Conservation (phyloP, 371 early-diverging fungal species). For the Apophysomyces trapeziformis region DNA sequence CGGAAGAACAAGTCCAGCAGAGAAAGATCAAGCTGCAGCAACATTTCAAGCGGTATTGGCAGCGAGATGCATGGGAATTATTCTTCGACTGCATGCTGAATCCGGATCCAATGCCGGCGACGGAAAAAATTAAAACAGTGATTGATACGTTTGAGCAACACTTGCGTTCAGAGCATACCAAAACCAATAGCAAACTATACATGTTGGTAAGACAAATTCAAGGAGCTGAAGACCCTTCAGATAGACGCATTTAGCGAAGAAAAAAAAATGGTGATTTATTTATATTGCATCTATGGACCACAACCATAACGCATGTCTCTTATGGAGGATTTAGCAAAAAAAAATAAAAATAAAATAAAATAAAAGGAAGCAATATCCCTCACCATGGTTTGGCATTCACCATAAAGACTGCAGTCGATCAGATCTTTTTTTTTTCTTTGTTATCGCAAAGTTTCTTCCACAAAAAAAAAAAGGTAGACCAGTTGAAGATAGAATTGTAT, state of each 20-base stretch:
- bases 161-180: neutral
- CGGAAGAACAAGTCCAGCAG: conserved; percentile 9
- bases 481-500: too few species aligned
- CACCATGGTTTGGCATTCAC: too few species aligned
- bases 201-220: neutral
- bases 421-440: too few species aligned
- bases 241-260: neutral
- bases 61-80: conserved; percentile 31
- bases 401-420: too few species aligned
- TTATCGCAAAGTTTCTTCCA: too few species aligned
- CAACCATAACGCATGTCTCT: too few species aligned
- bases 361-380: too few species aligned
- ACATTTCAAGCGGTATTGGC: conserved; percentile 50
- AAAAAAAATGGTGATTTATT: neutral
- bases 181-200: neutral
- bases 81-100: conserved; percentile 46
- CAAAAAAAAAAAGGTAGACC: too few species aligned
- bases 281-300: too few species aligned
- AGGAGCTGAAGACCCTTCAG: neutral
- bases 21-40: conserved; percentile 15
- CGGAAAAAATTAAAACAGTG: neutral
- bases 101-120: conserved; percentile 13
- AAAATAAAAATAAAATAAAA: too few species aligned
- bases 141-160: neutral
- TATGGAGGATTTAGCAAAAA: too few species aligned